Conservation (phyloP, 495 filamentous ascomycete genomes). For the Xylaria venustula region DNA sequence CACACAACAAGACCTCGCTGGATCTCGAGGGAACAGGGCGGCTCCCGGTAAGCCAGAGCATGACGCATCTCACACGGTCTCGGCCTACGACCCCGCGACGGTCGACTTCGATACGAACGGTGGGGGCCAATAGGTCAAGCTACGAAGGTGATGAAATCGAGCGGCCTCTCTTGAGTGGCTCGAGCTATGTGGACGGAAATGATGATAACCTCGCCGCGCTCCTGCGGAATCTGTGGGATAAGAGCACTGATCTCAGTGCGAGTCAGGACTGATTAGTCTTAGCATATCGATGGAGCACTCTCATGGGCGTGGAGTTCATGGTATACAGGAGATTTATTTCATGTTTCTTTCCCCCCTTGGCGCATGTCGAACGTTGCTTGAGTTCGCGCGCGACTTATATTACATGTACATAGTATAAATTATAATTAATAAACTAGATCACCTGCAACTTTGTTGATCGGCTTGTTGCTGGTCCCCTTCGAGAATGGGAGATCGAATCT, state of each 20-base stretch:
- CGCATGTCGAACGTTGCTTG: too few species aligned
- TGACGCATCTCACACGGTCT: slow-evolving; percentile 23
- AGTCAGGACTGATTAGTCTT: slow-evolving; percentile 43
- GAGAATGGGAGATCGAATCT: too few species aligned
- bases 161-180: slow-evolving; percentile 38
- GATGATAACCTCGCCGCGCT: slow-evolving; percentile 46
- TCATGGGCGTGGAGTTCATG: neutral
- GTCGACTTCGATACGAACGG: slow-evolving; percentile 25
- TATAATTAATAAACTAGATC: too few species aligned
- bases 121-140: slow-evolving; percentile 38
- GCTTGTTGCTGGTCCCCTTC: too few species aligned
- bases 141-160: slow-evolving; percentile 38
- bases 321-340: neutral
- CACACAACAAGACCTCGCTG: slow-evolving; percentile 22
- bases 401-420: too few species aligned
- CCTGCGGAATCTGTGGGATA: slow-evolving; percentile 55
- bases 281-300: neutral
- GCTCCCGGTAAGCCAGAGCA: slow-evolving; percentile 42
- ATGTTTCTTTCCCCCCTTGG: too few species aligned
- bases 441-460: too few species aligned
- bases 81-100: slow-evolving; percentile 31
- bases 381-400: too few species aligned
- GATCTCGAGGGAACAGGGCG: slow-evolving; percentile 25
- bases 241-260: slow-evolving; percentile 49
- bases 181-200: slow-evolving; percentile 39